Evolutionary conservation across 768 basidiomycete genomes (phyloP).

Genomic region (Termitomyces sp.): DNA sequence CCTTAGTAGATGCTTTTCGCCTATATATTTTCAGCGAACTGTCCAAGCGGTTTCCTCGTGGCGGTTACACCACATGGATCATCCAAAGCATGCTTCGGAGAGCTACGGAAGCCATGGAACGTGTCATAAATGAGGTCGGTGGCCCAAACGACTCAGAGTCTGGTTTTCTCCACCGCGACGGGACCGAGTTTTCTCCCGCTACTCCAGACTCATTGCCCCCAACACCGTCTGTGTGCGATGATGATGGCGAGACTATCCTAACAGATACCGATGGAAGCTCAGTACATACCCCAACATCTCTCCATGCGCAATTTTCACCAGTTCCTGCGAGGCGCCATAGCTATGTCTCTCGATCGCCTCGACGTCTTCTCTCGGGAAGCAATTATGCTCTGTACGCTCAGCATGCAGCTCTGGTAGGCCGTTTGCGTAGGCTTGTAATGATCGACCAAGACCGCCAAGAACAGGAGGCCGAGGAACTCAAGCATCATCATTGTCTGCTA

Average conservation of each 20-base stretch:
- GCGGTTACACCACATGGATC: constrained; percentile 53
- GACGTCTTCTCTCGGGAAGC: constrained; percentile 25
- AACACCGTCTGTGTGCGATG: constrained; percentile 35
- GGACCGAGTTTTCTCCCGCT: constrained; percentile 25
- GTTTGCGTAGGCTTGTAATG: constrained; percentile 38
- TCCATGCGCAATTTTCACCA: constrained; percentile 25
- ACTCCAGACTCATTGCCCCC: constrained; percentile 30
- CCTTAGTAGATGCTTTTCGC: constrained; percentile 65
- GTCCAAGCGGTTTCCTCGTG: constrained; percentile 29
- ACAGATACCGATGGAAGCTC: constrained; percentile 50
- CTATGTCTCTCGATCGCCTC: constrained; percentile 23
- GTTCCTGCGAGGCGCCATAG: constrained; percentile 15
- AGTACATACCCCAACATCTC: constrained; percentile 42
- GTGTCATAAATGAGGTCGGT: constrained; percentile 36
- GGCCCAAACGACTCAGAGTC: constrained; percentile 12
- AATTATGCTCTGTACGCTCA: constrained; percentile 33
- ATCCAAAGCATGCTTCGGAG: constrained; percentile 50
- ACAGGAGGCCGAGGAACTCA: constrained; percentile 35
- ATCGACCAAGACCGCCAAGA: constrained; percentile 39
- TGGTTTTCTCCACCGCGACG: constrained; percentile 13
- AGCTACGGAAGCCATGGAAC: constrained; percentile 38
- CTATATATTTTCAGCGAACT: constrained; percentile 58
- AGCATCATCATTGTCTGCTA: constrained; percentile 41
- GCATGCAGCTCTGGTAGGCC: constrained; percentile 29
- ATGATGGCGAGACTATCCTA: constrained; percentile 32